Evolutionary conservation across 345 rosid genomes (phyloP).

Genomic region (Eucalyptus camaldulensis): DNA sequence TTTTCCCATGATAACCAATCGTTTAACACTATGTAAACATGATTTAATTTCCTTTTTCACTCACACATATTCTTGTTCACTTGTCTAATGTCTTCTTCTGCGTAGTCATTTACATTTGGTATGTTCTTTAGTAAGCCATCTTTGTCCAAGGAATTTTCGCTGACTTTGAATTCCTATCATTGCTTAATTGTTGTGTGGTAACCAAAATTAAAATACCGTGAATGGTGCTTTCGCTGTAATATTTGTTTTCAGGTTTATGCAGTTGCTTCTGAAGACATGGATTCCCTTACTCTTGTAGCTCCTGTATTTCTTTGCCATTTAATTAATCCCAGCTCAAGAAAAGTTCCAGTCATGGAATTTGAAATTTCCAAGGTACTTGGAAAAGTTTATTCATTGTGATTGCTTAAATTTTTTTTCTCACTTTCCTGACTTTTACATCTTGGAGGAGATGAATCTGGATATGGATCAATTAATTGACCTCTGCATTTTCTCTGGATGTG

Average conservation of each 20-base stretch:
- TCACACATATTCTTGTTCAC: not conserved
- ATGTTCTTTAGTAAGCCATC: not conserved
- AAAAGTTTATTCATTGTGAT: not conserved
- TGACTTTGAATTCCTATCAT: not conserved
- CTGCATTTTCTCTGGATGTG: constrained; percentile 93
- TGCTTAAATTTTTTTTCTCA: not conserved
- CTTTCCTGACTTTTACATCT: constrained; percentile 29
- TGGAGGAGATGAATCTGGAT: constrained; percentile 65
- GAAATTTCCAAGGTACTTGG: constrained; percentile 55
- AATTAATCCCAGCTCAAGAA: constrained; percentile 92
- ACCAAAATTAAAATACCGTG: not conserved
- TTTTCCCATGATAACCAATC: no score
- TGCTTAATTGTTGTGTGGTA: not conserved
- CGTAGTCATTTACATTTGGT: not conserved
- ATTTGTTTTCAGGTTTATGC: constrained; percentile 57
- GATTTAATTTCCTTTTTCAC: not conserved
- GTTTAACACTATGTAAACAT: no score
- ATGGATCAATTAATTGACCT: constrained; percentile 97
- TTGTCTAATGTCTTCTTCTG: not conserved
- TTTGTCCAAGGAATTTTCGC: not conserved
- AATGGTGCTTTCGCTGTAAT: not conserved
- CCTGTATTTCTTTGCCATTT: constrained; percentile 85
- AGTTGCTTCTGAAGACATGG: constrained; percentile 98
- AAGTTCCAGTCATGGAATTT: constrained; percentile 87
- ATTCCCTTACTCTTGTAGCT: constrained; percentile 89